Evolutionary conservation across 1,139 yeast genomes (phyloP).

Genomic region (Suhomyces ambrosiae): DNA sequence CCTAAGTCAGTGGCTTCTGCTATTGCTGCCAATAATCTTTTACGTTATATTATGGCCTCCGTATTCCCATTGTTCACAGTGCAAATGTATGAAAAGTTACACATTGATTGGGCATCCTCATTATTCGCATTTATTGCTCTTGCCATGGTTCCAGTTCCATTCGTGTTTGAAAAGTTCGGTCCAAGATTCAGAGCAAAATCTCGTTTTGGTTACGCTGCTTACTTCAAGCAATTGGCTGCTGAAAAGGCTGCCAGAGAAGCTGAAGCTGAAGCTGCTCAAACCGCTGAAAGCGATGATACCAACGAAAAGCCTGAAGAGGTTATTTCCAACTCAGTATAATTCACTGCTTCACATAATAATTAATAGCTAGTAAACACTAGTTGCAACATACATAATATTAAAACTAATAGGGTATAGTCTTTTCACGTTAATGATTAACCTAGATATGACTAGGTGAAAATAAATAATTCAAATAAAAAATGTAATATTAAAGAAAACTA

Average conservation of each 20-base stretch:
- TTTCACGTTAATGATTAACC: too few species aligned
- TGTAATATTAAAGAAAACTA: background rate
- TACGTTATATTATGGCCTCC: slow-evolving; percentile 70
- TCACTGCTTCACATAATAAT: background rate
- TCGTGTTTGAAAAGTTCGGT: slow-evolving; percentile 24
- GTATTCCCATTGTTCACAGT: slow-evolving; percentile 50
- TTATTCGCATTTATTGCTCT: slow-evolving; percentile 28
- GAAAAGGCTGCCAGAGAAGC: slow-evolving; percentile 25
- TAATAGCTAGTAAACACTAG: background rate
- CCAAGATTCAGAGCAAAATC: slow-evolving; percentile 23
- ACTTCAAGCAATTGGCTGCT: slow-evolving; percentile 33
- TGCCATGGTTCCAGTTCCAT: slow-evolving; percentile 31
- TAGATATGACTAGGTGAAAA: too few species aligned
- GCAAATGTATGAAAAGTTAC: slow-evolving; percentile 44
- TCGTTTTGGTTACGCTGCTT: slow-evolving; percentile 54
- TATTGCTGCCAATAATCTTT: slow-evolving; percentile 74
- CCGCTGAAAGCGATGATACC: slow-evolving; percentile 14
- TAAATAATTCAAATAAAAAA: too few species aligned
- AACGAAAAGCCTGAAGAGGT: slow-evolving; percentile 7
- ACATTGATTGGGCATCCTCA: slow-evolving; percentile 33
- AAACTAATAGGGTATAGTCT: slow-evolving; percentile 12
- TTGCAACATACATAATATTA: background rate
- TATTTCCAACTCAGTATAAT: slow-evolving; percentile 5
- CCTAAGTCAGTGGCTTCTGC: slow-evolving; percentile 76
- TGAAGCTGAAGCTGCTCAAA: slow-evolving; percentile 7